A percentile compares a stretch with the other conserved stretches of the same genome.
phyloP scores from a whole-genome alignment of 108 stramenopile genomes.

The Epithemia pelagica region DNA sequence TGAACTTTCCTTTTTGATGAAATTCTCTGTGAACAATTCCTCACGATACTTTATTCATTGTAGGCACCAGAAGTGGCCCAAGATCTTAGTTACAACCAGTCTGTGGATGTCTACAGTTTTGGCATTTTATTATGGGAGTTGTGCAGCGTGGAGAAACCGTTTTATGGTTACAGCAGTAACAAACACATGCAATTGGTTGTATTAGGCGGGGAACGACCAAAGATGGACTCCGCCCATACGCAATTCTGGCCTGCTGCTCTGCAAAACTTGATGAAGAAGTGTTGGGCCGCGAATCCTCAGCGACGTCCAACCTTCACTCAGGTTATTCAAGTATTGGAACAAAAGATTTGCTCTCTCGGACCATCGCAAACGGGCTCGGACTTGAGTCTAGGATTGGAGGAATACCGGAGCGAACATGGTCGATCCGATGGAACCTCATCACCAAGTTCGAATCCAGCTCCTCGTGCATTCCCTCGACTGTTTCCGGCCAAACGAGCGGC shows the following conservation, averaged over 20 bases:
- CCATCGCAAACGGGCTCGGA: background rate
- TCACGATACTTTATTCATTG: background rate
- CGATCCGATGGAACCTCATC: background rate
- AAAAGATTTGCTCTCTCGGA: background rate
- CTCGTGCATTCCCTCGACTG: background rate
- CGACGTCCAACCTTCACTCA: constrained; percentile 22
- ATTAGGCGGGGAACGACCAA: constrained; percentile 50
- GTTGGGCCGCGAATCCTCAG: constrained; percentile 1
- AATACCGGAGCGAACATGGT: no score
- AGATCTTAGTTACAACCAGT: constrained; percentile 43
- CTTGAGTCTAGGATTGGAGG: background rate
- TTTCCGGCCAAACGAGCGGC: background rate
- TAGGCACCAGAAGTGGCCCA: constrained; percentile 46
- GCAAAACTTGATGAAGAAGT: constrained; percentile 32
- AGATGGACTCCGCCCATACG: constrained; percentile 31
- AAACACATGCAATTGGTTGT: constrained; percentile 45
- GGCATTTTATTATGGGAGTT: constrained; percentile 62
- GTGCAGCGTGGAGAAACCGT: constrained; percentile 51
- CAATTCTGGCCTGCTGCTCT: constrained; percentile 39
- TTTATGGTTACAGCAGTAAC: constrained; percentile 35
- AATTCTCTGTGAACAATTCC: background rate
- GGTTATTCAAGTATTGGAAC: constrained; percentile 12
- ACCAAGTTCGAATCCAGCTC: background rate
- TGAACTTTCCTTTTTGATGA: background rate
- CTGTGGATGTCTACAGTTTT: constrained; percentile 68